Evolutionary conservation across 768 basidiomycete genomes (phyloP).

Genomic region (Lactifluus echinatus): DNA sequence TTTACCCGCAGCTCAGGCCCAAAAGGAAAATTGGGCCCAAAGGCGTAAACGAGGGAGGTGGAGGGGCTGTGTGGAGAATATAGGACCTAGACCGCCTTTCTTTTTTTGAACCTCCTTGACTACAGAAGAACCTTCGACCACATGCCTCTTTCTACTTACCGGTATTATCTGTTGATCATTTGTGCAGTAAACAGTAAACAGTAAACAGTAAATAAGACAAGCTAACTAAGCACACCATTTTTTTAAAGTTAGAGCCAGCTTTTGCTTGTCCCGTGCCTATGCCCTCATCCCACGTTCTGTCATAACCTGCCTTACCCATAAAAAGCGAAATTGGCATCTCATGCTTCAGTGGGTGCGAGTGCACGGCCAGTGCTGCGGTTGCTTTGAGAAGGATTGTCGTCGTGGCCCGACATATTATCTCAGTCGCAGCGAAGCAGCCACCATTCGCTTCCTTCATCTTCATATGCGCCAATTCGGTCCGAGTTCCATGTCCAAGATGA

Average conservation of each 20-base stretch:
- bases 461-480: not conserved
- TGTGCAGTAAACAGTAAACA: too few species aligned
- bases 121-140: not conserved
- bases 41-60: too few species aligned
- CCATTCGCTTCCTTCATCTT: not conserved
- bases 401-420: not conserved
- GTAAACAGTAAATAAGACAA: too few species aligned
- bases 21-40: too few species aligned
- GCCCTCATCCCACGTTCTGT: conserved; percentile 8
- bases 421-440: not conserved
- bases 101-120: not conserved
- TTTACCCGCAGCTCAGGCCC: too few species aligned
- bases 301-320: not conserved
- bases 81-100: not conserved
- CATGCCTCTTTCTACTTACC: too few species aligned
- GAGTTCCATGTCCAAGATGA: not conserved
- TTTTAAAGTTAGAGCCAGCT: not conserved
- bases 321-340: not conserved
- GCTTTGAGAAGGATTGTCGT: not conserved
- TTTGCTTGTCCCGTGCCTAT: conserved; percentile 2
- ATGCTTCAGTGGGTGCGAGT: not conserved
- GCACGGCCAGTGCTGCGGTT: not conserved
- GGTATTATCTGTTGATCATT: too few species aligned
- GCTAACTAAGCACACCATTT: not conserved
- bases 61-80: too few species aligned